Conservation (phyloP, 2,329 filamentous ascomycete species). For the Thelonectria olida region DNA sequence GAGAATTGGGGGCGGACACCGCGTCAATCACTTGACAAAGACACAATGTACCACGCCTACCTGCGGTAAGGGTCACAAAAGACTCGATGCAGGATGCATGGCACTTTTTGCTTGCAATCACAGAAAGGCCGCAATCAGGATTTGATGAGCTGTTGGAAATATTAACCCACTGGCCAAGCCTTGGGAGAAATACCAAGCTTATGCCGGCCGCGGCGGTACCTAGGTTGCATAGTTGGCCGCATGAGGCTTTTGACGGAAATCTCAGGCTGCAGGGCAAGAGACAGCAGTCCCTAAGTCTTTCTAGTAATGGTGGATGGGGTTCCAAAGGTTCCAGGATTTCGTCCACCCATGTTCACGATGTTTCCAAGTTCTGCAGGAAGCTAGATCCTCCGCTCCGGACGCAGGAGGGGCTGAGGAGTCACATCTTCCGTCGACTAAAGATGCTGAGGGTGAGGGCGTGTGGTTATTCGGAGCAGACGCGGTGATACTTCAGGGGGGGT, state of each 20-base stretch:
- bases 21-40: slow-evolving; percentile 44
- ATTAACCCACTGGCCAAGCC: slow-evolving; percentile 11
- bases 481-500: slow-evolving; percentile 10
- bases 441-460: slow-evolving; percentile 8
- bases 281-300: neutral
- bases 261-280: slow-evolving; percentile 26
- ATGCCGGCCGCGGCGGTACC: slow-evolving; percentile 20
- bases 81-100: slow-evolving; percentile 25
- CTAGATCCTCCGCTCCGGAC: neutral
- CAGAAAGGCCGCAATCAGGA: slow-evolving; percentile 25
- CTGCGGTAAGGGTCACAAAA: slow-evolving; percentile 24
- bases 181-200: slow-evolving; percentile 2
- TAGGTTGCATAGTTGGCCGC: slow-evolving; percentile 35
- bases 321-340: slow-evolving; percentile 3
- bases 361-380: slow-evolving; percentile 2
- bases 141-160: slow-evolving; percentile 13
- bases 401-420: neutral
- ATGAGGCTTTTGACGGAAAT: slow-evolving; percentile 37
- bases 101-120: slow-evolving; percentile 24
- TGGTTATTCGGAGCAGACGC: neutral
- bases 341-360: neutral
- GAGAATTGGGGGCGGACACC: slow-evolving; percentile 24
- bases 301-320: neutral
- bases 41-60: slow-evolving; percentile 40
- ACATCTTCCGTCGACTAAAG: neutral